Base-by-base conservation (phyloP, 2,329 filamentous ascomycete genomes). In the Phialocephala sp. region DNA sequence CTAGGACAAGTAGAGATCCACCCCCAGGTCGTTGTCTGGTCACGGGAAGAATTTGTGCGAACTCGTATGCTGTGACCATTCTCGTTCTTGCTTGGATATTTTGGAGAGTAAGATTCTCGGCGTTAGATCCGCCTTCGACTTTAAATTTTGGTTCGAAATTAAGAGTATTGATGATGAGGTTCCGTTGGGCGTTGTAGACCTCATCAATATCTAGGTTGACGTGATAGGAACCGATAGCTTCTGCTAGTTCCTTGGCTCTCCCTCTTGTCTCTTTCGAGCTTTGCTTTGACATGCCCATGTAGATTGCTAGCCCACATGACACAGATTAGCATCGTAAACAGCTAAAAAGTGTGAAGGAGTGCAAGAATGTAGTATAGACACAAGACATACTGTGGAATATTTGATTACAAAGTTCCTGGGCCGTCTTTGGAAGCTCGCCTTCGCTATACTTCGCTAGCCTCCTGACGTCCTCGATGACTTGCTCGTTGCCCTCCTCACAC, bases 201-300 rank as follows among this genome's bases (percentile, higher is more conserved):
- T 39, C 50, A 47, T 73, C 71, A 20, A 72, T 69, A n/a, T 93
- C 87, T 54, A 93, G 80, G 73, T 94, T 85, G 4, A 86, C 82
- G 74, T 95, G 92, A 72, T 93, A 89, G 18, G 85, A 82, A 2
- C 91, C 91, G 60, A 94, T 92, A 4, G 80, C 82, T 4, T 80
- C 73, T 4, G 84, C 76, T 0, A 94, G 82, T 0, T 84, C 81
- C 72, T 85, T 85, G 1, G 92, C 89, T 35, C 92, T 82, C 56
- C 83, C 80, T 11, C 91, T 80, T 9, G 72, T 74, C 69, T 92
- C 89, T 50, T 80, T 79, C 27, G 84, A 87, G 32, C 27, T 56
- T 43, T 66, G 62, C 18, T 65, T 66, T 57, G 52, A 79, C 73
- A 88, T 93, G 12, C 90, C 91, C 87, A 92, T 90, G 77, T 88